phyloP scores from a whole-genome alignment of 2,329 filamentous ascomycete species.

The Drechslerella coelobrocha region DNA sequence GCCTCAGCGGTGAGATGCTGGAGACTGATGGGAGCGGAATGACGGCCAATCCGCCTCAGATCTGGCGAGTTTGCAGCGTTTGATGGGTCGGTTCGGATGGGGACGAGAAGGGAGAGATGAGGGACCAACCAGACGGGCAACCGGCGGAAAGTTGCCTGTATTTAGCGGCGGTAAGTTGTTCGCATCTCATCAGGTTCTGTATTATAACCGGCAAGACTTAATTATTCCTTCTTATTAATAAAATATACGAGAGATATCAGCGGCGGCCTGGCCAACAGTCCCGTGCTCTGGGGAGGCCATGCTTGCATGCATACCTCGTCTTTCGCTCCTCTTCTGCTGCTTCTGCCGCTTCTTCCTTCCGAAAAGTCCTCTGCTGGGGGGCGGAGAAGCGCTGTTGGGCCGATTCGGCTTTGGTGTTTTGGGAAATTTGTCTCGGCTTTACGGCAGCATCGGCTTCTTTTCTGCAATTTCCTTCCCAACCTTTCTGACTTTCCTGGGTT shows the following conservation, averaged over 20 bases:
- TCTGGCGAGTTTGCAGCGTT: background rate
- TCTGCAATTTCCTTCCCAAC: constrained; percentile 13
- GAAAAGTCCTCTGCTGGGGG: constrained; percentile 9
- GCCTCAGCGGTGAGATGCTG: background rate
- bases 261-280: background rate
- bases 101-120: constrained; percentile 18
- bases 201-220: background rate
- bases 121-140: constrained; percentile 11
- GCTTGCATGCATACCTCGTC: background rate
- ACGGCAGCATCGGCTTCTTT: constrained; percentile 49
- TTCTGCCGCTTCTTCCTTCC: constrained; percentile 13
- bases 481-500: background rate
- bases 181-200: constrained; percentile 24
- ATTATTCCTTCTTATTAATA: constrained; percentile 17
- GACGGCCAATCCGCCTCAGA: constrained; percentile 16
- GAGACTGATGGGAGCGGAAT: background rate
- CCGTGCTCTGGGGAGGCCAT: background rate
- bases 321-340: constrained; percentile 1
- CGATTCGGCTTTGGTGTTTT: constrained; percentile 49
- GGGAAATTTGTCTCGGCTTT: constrained; percentile 49
- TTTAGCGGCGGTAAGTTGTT: constrained; percentile 40
- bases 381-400: constrained; percentile 40
- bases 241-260: background rate
- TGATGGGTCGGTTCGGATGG: constrained; percentile 24
- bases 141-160: constrained; percentile 8